Base-by-base conservation (phyloP, 2,329 filamentous ascomycete species). In the Fusarium setosum region DNA sequence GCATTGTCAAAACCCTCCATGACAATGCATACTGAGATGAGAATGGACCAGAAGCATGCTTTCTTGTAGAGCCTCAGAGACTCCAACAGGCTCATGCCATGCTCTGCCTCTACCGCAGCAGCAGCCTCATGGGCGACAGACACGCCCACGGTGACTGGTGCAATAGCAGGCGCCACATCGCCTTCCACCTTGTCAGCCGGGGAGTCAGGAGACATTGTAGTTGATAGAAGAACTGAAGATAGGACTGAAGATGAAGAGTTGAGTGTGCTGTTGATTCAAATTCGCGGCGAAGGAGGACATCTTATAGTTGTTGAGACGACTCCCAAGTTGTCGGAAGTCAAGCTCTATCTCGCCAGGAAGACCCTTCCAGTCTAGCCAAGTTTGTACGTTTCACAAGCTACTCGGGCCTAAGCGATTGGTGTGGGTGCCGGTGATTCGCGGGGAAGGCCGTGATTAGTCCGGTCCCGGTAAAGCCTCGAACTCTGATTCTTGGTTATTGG, bases 1-100 rank as follows among this genome's bases (percentile, higher is more conserved):
- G 71, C 70, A 4, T 73, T 55, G 57, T 83, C 82, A 58, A 83
- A 80, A 1, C 77, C 77, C 20, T 80, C 78, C 78, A 80, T 80
- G 34, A 80, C 63, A 5, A 80, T 77, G 8, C 75, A 78, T 1
- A 75, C 68, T 6, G 78, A 80, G 20, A 80, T 57, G 38, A 79
- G 75, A 51, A 79, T 57, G 24, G 77, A 79, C 77, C 77, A 80
- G 7, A 76, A 52, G 24, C 73, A 75, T 2, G 77, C 78, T 50
- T 76, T 79, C 34, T 56, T 65, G 66, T 79, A 83, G 9, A 83
- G 74, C 59, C 74, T 79, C 56, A 83, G 66, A 3, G 82, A 77
- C 32, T 73, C 31, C 2, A 71, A 1, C 17, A 79, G 52, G 15
- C 72, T 67, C 68, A 79, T 69, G 58, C 71, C 77, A 53, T 71